phyloP scores from a whole-genome alignment of 2,329 filamentous ascomycete species.

The Pseudogymnoascus pannorum region DNA sequence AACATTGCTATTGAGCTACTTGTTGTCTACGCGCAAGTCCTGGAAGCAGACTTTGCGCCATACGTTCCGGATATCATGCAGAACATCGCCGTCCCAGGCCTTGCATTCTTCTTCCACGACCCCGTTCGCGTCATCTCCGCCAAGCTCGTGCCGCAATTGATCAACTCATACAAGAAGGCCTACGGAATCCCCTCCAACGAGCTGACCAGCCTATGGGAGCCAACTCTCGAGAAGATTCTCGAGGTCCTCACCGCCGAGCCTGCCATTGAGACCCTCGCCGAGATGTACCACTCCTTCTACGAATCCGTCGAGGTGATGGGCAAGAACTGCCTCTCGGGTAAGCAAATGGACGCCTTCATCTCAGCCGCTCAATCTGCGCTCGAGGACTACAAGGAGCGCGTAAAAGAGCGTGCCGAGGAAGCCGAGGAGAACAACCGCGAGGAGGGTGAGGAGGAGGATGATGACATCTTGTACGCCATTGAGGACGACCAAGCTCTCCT shows the following conservation, averaged over 20 bases:
- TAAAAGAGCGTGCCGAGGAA: constrained; percentile 76
- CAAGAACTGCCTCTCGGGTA: constrained; percentile 67
- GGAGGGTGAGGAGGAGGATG: constrained; percentile 82
- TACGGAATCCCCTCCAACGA: constrained; percentile 75
- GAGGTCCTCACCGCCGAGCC: constrained; percentile 92
- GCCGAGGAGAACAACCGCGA: constrained; percentile 65
- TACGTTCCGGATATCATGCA: constrained; percentile 93
- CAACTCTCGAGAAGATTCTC: constrained; percentile 81
- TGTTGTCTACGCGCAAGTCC: constrained; percentile 90
- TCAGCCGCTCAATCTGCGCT: constrained; percentile 77
- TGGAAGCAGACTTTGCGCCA: constrained; percentile 86
- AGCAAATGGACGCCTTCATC: constrained; percentile 83
- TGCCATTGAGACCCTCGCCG: constrained; percentile 88
- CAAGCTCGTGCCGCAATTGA: constrained; percentile 85
- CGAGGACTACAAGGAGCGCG: constrained; percentile 86
- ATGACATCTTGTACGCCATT: constrained; percentile 82
- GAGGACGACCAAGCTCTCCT: constrained; percentile 95
- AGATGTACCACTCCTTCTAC: constrained; percentile 99
- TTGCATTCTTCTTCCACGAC: constrained; percentile 99
- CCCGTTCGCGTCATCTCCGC: constrained; percentile 92
- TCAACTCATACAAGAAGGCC: constrained; percentile 89
- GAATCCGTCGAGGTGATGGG: constrained; percentile 94
- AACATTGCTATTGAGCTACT: constrained; percentile 99
- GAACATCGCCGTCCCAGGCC: constrained; percentile 85
- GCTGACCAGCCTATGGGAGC: constrained; percentile 74